Evolutionary conservation across 2,329 filamentous ascomycete genomes (phyloP), one percentile per base, ranked within the genome.

Genomic region (Ambrosiella beaveri): DNA sequence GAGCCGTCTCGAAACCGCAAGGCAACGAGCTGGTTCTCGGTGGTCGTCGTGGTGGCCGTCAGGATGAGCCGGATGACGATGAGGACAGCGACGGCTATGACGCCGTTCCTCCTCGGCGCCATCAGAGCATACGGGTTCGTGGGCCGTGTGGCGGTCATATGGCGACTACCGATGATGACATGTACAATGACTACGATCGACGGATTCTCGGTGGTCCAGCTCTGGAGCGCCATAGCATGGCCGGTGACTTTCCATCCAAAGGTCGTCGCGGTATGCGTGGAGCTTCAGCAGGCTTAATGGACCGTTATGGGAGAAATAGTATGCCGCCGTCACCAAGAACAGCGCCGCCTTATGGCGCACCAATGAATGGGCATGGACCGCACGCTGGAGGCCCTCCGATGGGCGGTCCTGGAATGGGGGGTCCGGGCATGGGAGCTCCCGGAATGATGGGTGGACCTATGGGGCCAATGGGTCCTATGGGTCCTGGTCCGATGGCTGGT

Each of bases 281-380:
- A 17, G 53, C 19, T 17, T 58, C 59, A 0, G 56, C 45, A 12
- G 56, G 56, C 7, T 52, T 57, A 11, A 19, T 36, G 38, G 59
- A 57, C 11, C 56, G 59, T 17, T 40, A 55, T 36, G 44, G 35
- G 11, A 56, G 59, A 15, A 61, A 52, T 40, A 61, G 59, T 17
- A 57, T 61, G 52, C 59, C 59, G 36, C 59, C 59, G 38, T 56
- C 59, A 12, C 53, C 59, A n/a, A 51, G 40, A 12, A 57, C 56
- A 7, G 59, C 59, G 7, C 59, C 59, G 4, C 45, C 52, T 15
- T 61, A 55, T 36, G 59, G 59, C 12, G 53, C 45, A 37, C 56
- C 49, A 19, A 39, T 53, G n/a, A 57, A 41, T 27, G 40, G 51
- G 7, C 51, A 55, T 50, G 56, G 51, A 36, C 52, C 51, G 35